phyloP scores from a whole-genome alignment of 2,329 filamentous ascomycete species.

The Periconia sp. region DNA sequence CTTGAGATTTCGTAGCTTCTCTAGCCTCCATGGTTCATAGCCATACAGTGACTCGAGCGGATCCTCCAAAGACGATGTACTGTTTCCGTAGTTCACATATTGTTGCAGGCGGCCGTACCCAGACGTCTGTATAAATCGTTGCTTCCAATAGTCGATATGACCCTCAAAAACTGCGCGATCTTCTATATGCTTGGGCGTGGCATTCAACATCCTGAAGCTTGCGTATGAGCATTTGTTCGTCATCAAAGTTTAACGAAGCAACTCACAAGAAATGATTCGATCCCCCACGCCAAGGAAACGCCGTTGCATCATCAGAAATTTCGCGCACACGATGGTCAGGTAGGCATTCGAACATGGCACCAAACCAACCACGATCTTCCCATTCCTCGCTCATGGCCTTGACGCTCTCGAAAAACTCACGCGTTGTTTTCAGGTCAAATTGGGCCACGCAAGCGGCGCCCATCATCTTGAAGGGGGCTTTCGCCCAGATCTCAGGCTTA shows the following conservation, averaged over 20 bases:
- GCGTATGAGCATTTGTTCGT: neutral
- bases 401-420: neutral
- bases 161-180: neutral
- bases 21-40: slow-evolving; percentile 32
- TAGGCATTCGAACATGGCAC: neutral
- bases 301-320: neutral
- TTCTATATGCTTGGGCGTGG: neutral
- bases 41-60: slow-evolving; percentile 33
- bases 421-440: neutral
- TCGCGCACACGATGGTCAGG: neutral
- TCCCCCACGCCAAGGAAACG: neutral
- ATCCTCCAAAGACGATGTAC: slow-evolving; percentile 31
- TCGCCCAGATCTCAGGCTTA: too few relatives aligned
- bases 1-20: slow-evolving; percentile 35
- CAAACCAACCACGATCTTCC: neutral
- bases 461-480: too few relatives aligned
- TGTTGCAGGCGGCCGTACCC: neutral
- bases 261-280: neutral
- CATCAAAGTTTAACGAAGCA: neutral
- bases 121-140: neutral
- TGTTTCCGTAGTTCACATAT: slow-evolving; percentile 37
- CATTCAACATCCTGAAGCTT: neutral
- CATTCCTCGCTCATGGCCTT: neutral
- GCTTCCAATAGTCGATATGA: neutral
- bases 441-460: too few relatives aligned